These are phyloP conservation scores for Cercospora brassicicola DNA, from an alignment of 2,329 filamentous ascomycete species.

Conservation along the genomic window DNA sequence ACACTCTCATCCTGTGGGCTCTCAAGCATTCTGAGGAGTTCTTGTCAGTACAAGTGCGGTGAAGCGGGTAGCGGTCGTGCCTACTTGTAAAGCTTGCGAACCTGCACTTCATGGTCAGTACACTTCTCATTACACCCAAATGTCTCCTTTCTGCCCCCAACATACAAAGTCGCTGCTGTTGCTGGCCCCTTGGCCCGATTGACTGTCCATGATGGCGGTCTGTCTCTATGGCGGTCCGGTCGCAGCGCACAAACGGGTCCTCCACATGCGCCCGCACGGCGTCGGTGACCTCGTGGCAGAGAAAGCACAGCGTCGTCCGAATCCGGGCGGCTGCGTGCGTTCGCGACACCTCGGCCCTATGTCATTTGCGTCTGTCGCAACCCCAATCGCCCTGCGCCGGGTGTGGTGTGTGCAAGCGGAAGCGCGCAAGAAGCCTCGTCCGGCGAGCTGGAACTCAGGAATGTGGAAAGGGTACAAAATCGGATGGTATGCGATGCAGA, in stretches of 20 bases:
- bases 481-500: not conserved
- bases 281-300: slow-evolving; percentile 18
- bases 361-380: slow-evolving; percentile 23
- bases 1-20: slow-evolving; percentile 89
- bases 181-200: slow-evolving; percentile 57
- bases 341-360: slow-evolving; percentile 21
- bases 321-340: slow-evolving; percentile 18
- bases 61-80: slow-evolving; percentile 32
- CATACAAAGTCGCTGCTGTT: slow-evolving; percentile 95
- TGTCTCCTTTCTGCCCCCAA: slow-evolving; percentile 34
- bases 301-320: slow-evolving; percentile 18
- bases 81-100: slow-evolving; percentile 98
- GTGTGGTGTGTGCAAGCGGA: slow-evolving; percentile 7
- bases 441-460: slow-evolving; percentile 10
- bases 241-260: slow-evolving; percentile 12
- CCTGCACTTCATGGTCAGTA: slow-evolving; percentile 54
- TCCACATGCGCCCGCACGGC: slow-evolving; percentile 12
- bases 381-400: slow-evolving; percentile 14
- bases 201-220: slow-evolving; percentile 46
- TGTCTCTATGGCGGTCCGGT: slow-evolving; percentile 6
- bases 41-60: not conserved
- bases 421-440: slow-evolving; percentile 3
- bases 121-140: not conserved
- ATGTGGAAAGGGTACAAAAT: not conserved
- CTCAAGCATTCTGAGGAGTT: slow-evolving; percentile 77